A percentile compares a stretch with the other conserved stretches of the same genome.
These are phyloP conservation scores for Quercus cerris DNA, from an alignment of 306 rosid genomes.

Conservation along the genomic window DNA sequence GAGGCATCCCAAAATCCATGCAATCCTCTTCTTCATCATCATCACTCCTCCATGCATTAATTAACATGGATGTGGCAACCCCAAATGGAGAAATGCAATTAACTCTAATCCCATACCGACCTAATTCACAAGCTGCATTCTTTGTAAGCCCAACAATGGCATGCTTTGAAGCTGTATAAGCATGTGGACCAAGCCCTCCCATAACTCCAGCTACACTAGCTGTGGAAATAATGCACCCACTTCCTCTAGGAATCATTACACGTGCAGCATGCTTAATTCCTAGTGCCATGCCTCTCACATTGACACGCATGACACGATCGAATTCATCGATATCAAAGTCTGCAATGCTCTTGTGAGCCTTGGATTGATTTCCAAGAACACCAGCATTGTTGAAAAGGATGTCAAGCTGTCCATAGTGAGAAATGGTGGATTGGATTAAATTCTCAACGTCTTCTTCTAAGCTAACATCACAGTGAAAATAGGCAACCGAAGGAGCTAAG, in stretches of 20 bases:
- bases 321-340: conserved; percentile 67
- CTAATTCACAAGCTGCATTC: conserved; percentile 79
- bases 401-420: conserved; percentile 64
- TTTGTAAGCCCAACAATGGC: conserved; percentile 88
- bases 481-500: conserved; percentile 51
- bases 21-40: conserved; percentile 28
- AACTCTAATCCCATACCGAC: conserved; percentile 69
- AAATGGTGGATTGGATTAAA: conserved; percentile 38
- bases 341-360: conserved; percentile 60
- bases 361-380: conserved; percentile 61
- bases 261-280: conserved; percentile 87
- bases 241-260: conserved; percentile 64
- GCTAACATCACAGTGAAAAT: conserved; percentile 69
- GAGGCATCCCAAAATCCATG: conserved; percentile 44
- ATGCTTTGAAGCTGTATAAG: conserved; percentile 87
- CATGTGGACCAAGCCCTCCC: conserved; percentile 91
- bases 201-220: conserved; percentile 74
- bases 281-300: conserved; percentile 78
- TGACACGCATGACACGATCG: conserved; percentile 69
- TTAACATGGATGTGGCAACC: conserved; percentile 86
- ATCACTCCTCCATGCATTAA: conserved; percentile 59
- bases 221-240: conserved; percentile 69
- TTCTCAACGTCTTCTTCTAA: conserved; percentile 61
- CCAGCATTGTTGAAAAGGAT: conserved; percentile 92
- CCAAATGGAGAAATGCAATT: conserved; percentile 92